Evolutionary conservation across 495 filamentous ascomycete species (phyloP), one percentile per base, ranked within the genome.

Genomic region (Penicillium salamii): DNA sequence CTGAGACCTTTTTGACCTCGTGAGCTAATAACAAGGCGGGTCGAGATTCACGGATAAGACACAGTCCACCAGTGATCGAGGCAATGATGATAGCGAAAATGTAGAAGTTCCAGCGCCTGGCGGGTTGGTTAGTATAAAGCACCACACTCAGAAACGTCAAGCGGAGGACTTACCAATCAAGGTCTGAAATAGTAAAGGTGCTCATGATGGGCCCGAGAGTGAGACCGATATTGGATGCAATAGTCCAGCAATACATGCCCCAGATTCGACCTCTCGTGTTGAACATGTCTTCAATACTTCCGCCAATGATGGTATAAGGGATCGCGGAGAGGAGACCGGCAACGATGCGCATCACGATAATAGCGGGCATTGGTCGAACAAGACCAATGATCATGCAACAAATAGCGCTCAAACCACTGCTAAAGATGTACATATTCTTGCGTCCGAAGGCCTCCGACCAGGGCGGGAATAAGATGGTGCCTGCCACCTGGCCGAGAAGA

Each of bases 201-300:
- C 70, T 68, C 50, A 71, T 67, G 11, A 78, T 66, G 0, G 77
- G 73, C 1, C 73, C 76, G 12, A 75, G 31, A 7, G 58, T 42
- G 1, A 80, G 43, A 5, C 69, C 77, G 12, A 70, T 48, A 7
- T 69, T 75, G 0, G 71, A 59, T 13, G 60, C 59, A 35, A 59
- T 55, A 17, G 61, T 64, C 66, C 73, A 80, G 2, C 60, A 29
- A 26, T 71, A 75, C 14, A 78, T 68, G 6, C 77, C 31, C 71
- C 74, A 80, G 9, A 77, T 68, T 1, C 77, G 65, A 28, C 58
- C 59, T 33, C 56, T 59, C 0, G 65, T 53, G 45, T 73, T 65
- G 49, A 63, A 79, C 55, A 80, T 69, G 53, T 80, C 77, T 50
- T 81, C 77, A 42, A 81, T 72, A 36, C 71, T 78, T 8, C 78